A percentile compares a stretch with the other conserved stretches of the same genome.
These are phyloP conservation scores for Ceratocystiopsis brevicomis DNA, from an alignment of 2,329 filamentous ascomycete species.

Conservation along the genomic window DNA sequence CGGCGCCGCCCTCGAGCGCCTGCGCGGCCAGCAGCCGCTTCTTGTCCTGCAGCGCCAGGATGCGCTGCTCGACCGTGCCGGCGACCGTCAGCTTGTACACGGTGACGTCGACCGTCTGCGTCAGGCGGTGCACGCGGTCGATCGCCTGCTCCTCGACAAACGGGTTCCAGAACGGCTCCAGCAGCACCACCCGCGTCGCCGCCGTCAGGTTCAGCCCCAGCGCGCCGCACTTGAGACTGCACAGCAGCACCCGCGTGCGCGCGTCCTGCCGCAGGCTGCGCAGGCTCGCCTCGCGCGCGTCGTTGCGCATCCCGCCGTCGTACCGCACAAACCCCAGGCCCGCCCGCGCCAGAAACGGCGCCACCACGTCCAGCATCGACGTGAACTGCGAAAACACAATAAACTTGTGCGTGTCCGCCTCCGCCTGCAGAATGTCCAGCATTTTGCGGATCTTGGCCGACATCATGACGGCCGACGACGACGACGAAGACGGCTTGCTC, in stretches of 20 bases:
- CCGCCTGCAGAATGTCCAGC: slow-evolving; percentile 59
- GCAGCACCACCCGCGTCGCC: slow-evolving; percentile 77
- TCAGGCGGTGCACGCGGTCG: slow-evolving; percentile 93
- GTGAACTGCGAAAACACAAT: slow-evolving; percentile 99
- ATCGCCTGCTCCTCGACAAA: slow-evolving; percentile 99
- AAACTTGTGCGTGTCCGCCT: slow-evolving; percentile 73
- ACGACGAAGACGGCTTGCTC: not conserved
- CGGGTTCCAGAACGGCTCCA: slow-evolving; percentile 98
- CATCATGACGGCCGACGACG: slow-evolving; percentile 25
- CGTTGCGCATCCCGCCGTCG: slow-evolving; percentile 88
- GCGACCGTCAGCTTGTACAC: slow-evolving; percentile 87
- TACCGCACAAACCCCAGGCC: slow-evolving; percentile 72
- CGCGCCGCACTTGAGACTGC: slow-evolving; percentile 84
- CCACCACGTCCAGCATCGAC: slow-evolving; percentile 89
- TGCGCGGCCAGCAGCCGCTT: slow-evolving; percentile 84
- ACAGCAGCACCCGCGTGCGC: slow-evolving; percentile 65
- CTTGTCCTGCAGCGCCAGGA: slow-evolving; percentile 83
- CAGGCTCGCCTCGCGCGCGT: slow-evolving; percentile 73
- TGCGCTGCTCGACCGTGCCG: slow-evolving; percentile 78
- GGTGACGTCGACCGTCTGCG: slow-evolving; percentile 83
- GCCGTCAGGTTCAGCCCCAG: slow-evolving; percentile 88
- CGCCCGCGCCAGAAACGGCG: slow-evolving; percentile 65
- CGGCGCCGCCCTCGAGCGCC: slow-evolving; percentile 63
- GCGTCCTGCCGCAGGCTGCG: slow-evolving; percentile 56
- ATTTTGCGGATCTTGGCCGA: slow-evolving; percentile 89